Evolutionary conservation across 2,329 filamentous ascomycete genomes (phyloP).

Genomic region (Cercospora janseana): DNA sequence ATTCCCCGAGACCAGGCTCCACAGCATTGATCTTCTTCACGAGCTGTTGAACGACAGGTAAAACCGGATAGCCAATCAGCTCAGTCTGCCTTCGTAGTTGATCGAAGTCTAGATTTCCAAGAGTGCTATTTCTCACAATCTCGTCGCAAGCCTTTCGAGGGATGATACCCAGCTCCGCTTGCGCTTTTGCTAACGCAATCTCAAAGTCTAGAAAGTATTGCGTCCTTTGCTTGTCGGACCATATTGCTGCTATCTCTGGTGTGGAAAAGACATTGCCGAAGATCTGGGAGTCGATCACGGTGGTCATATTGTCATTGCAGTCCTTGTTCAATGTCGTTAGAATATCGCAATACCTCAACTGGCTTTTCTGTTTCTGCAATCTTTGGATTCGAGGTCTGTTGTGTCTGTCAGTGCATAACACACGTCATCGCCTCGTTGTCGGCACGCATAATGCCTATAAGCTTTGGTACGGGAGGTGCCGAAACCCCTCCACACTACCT

Average conservation of each 20-base stretch:
- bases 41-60: slow-evolving; percentile 32
- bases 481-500: no score
- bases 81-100: slow-evolving; percentile 29
- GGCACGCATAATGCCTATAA: no score
- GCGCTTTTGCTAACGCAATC: slow-evolving; percentile 32
- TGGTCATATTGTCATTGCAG: slow-evolving; percentile 28
- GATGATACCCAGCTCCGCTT: slow-evolving; percentile 34
- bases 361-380: not conserved
- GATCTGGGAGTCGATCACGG: slow-evolving; percentile 34
- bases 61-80: slow-evolving; percentile 33
- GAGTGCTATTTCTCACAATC: slow-evolving; percentile 31
- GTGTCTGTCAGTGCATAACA: no score
- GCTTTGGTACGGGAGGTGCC: no score
- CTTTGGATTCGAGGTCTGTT: no score
- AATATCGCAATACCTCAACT: no score
- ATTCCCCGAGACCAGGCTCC: slow-evolving; percentile 31
- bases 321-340: no score
- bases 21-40: slow-evolving; percentile 32
- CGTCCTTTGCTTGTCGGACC: slow-evolving; percentile 34
- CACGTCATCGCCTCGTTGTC: no score
- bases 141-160: slow-evolving; percentile 33
- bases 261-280: slow-evolving; percentile 35
- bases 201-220: slow-evolving; percentile 35
- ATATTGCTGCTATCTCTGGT: slow-evolving; percentile 29
- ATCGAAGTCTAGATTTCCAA: slow-evolving; percentile 28